Evolutionary conservation across 1,139 yeast genomes (phyloP), one percentile per base, ranked within the genome.

Genomic region (Debaryomyces subglobosus): DNA sequence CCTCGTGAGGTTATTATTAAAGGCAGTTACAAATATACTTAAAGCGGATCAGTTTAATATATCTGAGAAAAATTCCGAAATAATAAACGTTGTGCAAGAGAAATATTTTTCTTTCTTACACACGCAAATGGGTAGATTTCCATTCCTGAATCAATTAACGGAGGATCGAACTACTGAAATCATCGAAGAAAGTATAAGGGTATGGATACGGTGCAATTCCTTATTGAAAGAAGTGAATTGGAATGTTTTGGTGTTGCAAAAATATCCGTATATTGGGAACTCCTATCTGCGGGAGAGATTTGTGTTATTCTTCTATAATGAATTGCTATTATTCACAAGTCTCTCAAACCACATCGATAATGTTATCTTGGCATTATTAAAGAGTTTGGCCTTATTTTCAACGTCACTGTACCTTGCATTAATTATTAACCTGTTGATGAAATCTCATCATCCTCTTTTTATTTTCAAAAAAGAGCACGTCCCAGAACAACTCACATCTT

Each of bases 251-350:
- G 59, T 72, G 18, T 61, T 72, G 29, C 80, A 74, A 49, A 67
- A 65, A 27, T 74, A 62, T 49, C 76, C 78, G 1, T 77, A 72
- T 48, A 57, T 72, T 40, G 81, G 81, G 3, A 73, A 73, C 51
- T 50, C 63, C 0, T 59, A 61, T 21, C 75, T 71, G 74, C 59
- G 80, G 53, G 69, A 67, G 5, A 61, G 64, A 46, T 76, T 69
- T 53, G 55, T 60, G 1, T 52, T 72, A 43, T 65, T 55, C 39
- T 62, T 74, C 24, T 70, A 69, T 52, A 47, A 55, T 12, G 65
- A 64, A 36, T 58, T 72, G n/a, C 55, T 70, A 20, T 50, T 58
- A 15, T 65, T 52, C 47, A 54, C 68, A 13, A 51, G 52, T 21
- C 52, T 67, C 24, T 48, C 55, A 10, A 60, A 60, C 7, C 65